phyloP scores from a whole-genome alignment of 257 asterid species.

The Nicotiana knightiana region DNA sequence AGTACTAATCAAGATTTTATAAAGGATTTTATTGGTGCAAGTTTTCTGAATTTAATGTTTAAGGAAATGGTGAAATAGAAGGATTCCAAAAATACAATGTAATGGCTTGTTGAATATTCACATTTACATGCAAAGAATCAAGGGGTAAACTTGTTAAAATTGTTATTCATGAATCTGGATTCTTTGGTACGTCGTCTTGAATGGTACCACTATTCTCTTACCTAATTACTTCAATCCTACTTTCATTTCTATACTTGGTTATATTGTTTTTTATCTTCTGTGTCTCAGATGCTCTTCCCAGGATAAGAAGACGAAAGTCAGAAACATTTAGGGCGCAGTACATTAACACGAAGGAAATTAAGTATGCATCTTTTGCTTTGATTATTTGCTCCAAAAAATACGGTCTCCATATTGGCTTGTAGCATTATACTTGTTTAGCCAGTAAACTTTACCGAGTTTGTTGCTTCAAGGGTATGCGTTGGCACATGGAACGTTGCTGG shows the following conservation, averaged over 20 bases:
- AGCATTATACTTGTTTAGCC: neutral
- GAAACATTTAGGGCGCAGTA: slow-evolving; percentile 92
- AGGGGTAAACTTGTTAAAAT: neutral
- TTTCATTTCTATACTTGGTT: neutral
- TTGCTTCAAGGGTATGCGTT: slow-evolving; percentile 32
- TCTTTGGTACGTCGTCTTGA: neutral
- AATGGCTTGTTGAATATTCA: neutral
- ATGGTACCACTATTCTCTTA: neutral
- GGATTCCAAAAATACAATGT: neutral
- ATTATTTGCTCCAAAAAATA: neutral
- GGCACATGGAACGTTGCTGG: slow-evolving; percentile 90
- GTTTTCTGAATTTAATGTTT: neutral
- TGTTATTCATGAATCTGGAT: neutral
- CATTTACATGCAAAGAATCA: neutral
- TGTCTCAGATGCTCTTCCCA: slow-evolving; percentile 53
- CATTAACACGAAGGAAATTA: slow-evolving; percentile 70
- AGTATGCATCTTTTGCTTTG: slow-evolving; percentile 31
- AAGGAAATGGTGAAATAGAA: neutral
- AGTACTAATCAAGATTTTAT: neutral
- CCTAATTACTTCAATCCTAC: neutral
- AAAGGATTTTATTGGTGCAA: neutral
- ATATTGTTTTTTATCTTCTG: slow-evolving; percentile 5
- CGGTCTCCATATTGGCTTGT: neutral
- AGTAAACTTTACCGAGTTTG: neutral
- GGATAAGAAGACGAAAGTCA: slow-evolving; percentile 75